These are phyloP conservation scores for Xylaria scruposa DNA, from an alignment of 495 filamentous ascomycete species.

Conservation along the genomic window DNA sequence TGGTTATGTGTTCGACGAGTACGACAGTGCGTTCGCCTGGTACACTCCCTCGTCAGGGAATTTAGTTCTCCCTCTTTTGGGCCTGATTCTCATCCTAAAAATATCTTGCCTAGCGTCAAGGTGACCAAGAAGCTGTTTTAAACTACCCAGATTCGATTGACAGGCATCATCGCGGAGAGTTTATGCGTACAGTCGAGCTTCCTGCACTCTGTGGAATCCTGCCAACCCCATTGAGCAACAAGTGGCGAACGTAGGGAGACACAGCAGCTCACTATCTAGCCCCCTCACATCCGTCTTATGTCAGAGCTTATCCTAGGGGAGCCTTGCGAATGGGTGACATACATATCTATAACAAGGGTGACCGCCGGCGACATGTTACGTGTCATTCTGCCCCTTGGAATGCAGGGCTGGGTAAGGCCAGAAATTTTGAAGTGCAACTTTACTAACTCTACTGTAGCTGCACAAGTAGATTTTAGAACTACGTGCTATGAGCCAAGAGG, in stretches of 20 bases:
- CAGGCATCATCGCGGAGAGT: neutral
- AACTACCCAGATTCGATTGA: neutral
- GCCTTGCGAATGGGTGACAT: neutral
- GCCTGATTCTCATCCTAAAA: neutral
- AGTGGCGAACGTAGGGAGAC: neutral
- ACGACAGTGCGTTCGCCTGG: neutral
- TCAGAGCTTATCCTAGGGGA: neutral
- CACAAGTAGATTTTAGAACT: neutral
- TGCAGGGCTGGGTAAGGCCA: neutral
- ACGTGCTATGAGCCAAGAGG: neutral
- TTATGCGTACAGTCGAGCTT: neutral
- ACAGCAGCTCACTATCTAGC: neutral
- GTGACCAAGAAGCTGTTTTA: neutral
- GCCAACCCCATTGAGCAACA: neutral
- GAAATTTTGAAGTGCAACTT: neutral
- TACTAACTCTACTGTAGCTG: neutral
- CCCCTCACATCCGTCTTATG: neutral
- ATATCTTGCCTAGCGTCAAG: neutral
- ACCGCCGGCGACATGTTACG: neutral
- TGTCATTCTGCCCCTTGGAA: too few relatives aligned
- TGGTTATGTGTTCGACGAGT: neutral
- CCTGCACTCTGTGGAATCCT: neutral
- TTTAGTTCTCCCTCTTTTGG: neutral
- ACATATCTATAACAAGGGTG: neutral
- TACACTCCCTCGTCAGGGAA: neutral